phyloP scores from a whole-genome alignment of 352 stramenopile genomes.

The Globisporangium orthogonon region DNA sequence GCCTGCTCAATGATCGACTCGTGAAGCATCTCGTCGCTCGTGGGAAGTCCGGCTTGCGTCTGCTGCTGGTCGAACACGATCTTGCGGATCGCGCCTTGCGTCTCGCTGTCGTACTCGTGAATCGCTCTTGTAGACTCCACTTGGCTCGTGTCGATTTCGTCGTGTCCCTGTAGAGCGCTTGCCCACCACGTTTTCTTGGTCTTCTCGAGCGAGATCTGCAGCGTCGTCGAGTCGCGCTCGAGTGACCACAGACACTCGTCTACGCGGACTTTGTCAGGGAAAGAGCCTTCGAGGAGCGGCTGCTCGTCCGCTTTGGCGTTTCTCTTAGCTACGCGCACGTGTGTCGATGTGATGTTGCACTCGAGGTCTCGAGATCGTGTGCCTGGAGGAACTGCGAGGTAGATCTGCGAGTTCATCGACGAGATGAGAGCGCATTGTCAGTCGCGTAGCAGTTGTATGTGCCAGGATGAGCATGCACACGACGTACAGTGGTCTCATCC shows the following conservation, averaged over 20 bases:
- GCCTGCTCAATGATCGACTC: conserved; percentile 93
- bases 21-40: conserved; percentile 90
- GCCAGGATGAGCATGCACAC: not conserved
- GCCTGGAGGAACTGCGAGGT: conserved; percentile 81
- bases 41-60: conserved; percentile 89
- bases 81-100: conserved; percentile 97
- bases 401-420: conserved; percentile 31
- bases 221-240: conserved; percentile 37
- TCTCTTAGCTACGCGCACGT: conserved; percentile 85
- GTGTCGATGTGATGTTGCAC: conserved; percentile 84
- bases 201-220: conserved; percentile 93
- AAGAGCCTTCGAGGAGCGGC: conserved; percentile 68
- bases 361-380: conserved; percentile 90
- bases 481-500: conserved; percentile 87
- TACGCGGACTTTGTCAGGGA: conserved; percentile 91
- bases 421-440: not conserved
- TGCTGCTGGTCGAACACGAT: conserved; percentile 96
- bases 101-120: conserved; percentile 95
- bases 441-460: not conserved
- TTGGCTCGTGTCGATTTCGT: conserved; percentile 96
- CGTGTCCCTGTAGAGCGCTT: conserved; percentile 85
- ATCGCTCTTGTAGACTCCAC: conserved; percentile 97
- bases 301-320: not conserved
- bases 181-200: conserved; percentile 98
- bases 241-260: conserved; percentile 98